These are phyloP conservation scores for Galerina sulciceps DNA, from an alignment of 768 basidiomycete genomes.

Conservation along the genomic window DNA sequence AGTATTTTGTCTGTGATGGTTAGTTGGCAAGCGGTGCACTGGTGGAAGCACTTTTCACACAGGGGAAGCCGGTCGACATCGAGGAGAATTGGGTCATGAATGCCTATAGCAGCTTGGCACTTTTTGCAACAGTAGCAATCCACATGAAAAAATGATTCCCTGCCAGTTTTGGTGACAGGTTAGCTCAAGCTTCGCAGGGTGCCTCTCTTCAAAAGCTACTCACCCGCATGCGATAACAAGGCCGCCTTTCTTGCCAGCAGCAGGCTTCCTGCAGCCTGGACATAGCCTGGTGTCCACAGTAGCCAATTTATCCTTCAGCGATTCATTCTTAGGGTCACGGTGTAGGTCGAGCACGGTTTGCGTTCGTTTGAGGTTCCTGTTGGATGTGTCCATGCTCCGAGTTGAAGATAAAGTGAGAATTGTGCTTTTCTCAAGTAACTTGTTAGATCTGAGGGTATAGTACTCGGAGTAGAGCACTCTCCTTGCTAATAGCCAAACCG, in stretches of 20 bases:
- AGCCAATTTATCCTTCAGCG: background rate
- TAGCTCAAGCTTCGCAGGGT: background rate
- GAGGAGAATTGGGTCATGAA: constrained; percentile 16
- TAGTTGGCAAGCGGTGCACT: constrained; percentile 16
- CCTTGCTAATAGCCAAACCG: background rate
- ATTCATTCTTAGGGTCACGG: background rate
- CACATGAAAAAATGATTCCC: constrained; percentile 18
- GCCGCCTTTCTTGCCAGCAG: constrained; percentile 19
- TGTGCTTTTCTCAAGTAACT: background rate
- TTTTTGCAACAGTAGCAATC: constrained; percentile 25
- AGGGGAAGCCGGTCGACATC: constrained; percentile 19
- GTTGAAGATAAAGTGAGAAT: background rate
- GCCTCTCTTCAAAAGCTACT: background rate
- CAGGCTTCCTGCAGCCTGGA: constrained; percentile 16
- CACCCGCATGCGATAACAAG: constrained; percentile 20
- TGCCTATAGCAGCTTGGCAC: constrained; percentile 11
- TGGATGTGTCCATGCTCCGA: background rate
- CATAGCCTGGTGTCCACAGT: constrained; percentile 3
- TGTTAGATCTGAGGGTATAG: background rate
- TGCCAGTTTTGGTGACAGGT: background rate
- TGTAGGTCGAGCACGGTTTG: constrained; percentile 16
- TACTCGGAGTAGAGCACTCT: background rate
- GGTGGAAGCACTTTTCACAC: constrained; percentile 18
- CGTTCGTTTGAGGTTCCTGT: constrained; percentile 11
- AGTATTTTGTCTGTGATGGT: constrained; percentile 9